A percentile compares a stretch with the other conserved stretches of the same genome.
phyloP scores from a whole-genome alignment of 306 rosid genomes.

The Glycyrrhiza uralensis region DNA sequence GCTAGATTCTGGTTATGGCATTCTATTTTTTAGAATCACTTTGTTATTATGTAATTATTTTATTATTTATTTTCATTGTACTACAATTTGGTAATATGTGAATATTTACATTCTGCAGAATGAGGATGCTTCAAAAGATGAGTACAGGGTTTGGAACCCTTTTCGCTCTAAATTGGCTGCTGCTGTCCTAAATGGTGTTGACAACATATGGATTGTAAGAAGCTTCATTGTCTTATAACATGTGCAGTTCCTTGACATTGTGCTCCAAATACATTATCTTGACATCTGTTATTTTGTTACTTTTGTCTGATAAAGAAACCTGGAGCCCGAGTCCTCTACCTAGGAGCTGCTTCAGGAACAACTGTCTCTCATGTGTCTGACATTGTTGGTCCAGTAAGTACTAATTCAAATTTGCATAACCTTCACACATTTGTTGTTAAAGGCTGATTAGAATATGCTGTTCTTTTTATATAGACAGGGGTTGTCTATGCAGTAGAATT shows the following conservation, averaged over 20 bases:
- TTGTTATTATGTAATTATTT: neutral
- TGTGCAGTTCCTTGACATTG: too few species aligned
- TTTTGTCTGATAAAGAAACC: conserved; percentile 52
- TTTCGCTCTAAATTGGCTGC: conserved; percentile 90
- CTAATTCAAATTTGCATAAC: neutral
- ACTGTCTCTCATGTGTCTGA: conserved; percentile 96
- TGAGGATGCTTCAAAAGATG: conserved; percentile 71
- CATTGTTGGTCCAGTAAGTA: conserved; percentile 88
- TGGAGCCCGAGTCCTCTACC: conserved; percentile 74
- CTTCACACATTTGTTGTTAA: neutral
- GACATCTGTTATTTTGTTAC: neutral
- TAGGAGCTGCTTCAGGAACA: conserved; percentile 97
- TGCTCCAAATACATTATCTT: neutral
- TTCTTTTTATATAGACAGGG: conserved; percentile 50
- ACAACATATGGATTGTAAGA: conserved; percentile 69
- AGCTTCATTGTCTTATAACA: neutral
- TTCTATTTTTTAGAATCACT: too few species aligned
- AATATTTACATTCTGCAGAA: conserved; percentile 35
- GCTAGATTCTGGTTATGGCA: neutral
- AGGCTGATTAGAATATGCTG: neutral
- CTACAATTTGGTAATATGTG: neutral
- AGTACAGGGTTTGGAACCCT: conserved; percentile 84
- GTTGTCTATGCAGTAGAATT: conserved; percentile 94
- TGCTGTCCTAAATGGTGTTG: conserved; percentile 87
- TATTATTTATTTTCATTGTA: too few species aligned